phyloP scores from a whole-genome alignment of 495 filamentous ascomycete genomes.

The Hypoxylon lenormandii region DNA sequence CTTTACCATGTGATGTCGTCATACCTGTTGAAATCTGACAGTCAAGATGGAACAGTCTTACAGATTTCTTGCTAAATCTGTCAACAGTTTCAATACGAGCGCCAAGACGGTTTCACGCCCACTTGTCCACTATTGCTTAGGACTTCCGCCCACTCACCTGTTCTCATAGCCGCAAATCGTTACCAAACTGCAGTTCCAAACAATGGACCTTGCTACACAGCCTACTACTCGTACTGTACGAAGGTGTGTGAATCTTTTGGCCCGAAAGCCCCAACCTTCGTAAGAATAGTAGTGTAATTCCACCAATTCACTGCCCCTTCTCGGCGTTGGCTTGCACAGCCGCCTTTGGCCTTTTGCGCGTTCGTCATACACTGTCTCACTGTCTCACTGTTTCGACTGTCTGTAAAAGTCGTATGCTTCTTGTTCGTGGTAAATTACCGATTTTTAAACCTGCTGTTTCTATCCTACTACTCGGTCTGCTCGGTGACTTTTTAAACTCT shows the following conservation, averaged over 20 bases:
- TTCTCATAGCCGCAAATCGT: slow-evolving; percentile 29
- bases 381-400: too few species aligned
- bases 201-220: slow-evolving; percentile 36
- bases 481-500: slow-evolving; percentile 3
- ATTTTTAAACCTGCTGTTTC: slow-evolving; percentile 7
- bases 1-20: slow-evolving; percentile 34
- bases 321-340: slow-evolving; percentile 23
- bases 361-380: background rate
- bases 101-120: slow-evolving; percentile 33
- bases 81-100: slow-evolving; percentile 46
- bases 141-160: slow-evolving; percentile 27
- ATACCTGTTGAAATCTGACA: background rate
- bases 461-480: background rate
- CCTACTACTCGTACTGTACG: slow-evolving; percentile 15
- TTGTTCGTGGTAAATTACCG: slow-evolving; percentile 3
- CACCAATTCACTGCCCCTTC: too few species aligned
- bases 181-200: slow-evolving; percentile 16
- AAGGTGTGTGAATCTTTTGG: too few species aligned
- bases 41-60: background rate
- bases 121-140: background rate
- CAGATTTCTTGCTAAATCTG: slow-evolving; percentile 17
- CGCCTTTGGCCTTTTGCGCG: slow-evolving; percentile 16
- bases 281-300: too few species aligned
- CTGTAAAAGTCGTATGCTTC: background rate
- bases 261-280: too few species aligned